Evolutionary conservation across 768 basidiomycete genomes (phyloP).

Genomic region (Termitomyces bulborhizus): DNA sequence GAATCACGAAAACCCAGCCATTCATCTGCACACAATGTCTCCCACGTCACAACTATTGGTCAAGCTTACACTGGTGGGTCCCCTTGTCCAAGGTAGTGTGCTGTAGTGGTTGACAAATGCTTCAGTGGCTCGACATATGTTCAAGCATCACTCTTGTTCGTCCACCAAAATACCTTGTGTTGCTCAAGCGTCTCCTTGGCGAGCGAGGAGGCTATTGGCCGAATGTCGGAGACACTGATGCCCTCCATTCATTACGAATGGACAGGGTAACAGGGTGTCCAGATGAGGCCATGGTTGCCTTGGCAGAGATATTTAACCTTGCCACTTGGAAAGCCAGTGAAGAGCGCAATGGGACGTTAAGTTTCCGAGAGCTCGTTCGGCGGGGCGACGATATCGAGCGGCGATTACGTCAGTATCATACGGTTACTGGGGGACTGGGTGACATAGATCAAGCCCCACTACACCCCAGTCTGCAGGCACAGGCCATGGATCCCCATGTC

Average conservation of each 20-base stretch:
- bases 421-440: constrained; percentile 23
- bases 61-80: constrained; percentile 68
- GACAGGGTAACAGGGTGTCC: constrained; percentile 72
- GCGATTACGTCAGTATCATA: constrained; percentile 43
- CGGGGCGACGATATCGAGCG: constrained; percentile 71
- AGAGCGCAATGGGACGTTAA: constrained; percentile 57
- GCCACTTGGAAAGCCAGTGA: constrained; percentile 71
- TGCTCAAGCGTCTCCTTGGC: constrained; percentile 64
- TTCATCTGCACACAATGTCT: constrained; percentile 50
- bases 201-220: constrained; percentile 42
- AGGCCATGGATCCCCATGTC: constrained; percentile 23
- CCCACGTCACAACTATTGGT: constrained; percentile 50
- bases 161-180: constrained; percentile 56
- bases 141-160: constrained; percentile 55
- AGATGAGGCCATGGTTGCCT: constrained; percentile 68
- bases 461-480: constrained; percentile 34
- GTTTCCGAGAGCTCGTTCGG: constrained; percentile 67
- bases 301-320: constrained; percentile 69
- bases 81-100: neutral
- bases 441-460: constrained; percentile 28
- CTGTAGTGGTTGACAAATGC: constrained; percentile 13
- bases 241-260: constrained; percentile 48
- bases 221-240: constrained; percentile 25
- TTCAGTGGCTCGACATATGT: constrained; percentile 75
- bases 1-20: constrained; percentile 57